Evolutionary conservation across 1,284 basidiomycete species (phyloP), one percentile per base, ranked within the genome.

Genomic region (Cryptococcus floricola): DNA sequence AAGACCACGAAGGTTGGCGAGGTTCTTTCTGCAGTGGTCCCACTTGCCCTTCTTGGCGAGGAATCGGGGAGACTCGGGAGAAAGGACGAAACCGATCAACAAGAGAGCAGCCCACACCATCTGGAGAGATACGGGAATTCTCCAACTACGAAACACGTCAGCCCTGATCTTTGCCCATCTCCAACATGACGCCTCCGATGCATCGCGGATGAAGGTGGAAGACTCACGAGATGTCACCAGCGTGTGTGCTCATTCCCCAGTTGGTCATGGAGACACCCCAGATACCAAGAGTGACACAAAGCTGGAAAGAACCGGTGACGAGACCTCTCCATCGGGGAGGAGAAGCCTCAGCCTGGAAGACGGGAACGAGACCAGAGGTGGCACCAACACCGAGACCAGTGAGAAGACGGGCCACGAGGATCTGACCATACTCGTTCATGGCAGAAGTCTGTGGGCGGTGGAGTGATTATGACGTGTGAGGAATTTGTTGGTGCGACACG

Each of bases 1-100:
- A n/a, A 77, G 56, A 28, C 68, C 71, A 43, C 79, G 71, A 8
- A 80, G 70, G 52, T 70, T 74, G 52, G 74, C 72, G 18, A 80
- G 63, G 57, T 75, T 76, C 56, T 68, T 63, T 34, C 74, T 67
- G 28, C 73, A 75, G 47, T 74, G 60, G 31, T 77, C 75, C 67
- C 71, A 69, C 52, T 69, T 66, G 37, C 72, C 76, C 53, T 72
- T 65, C 62, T 70, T 71, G 48, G 77, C 74, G 28, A 76, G 71
- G 74, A 75, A 79, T 7, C 74, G 64, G 7, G 79, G 79, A 4
- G 75, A 77, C 61, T 80, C 79, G 45, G 77, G 78, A 12, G 69
- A 73, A 48, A 78, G 59, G 57, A 71, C 46, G 59, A 78, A 78
- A 2, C 77, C 79, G 61, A 76, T 28, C 38, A 77, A 64, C 48